Base-by-base conservation (phyloP, 306 rosid species). In the Vicia villosa region DNA sequence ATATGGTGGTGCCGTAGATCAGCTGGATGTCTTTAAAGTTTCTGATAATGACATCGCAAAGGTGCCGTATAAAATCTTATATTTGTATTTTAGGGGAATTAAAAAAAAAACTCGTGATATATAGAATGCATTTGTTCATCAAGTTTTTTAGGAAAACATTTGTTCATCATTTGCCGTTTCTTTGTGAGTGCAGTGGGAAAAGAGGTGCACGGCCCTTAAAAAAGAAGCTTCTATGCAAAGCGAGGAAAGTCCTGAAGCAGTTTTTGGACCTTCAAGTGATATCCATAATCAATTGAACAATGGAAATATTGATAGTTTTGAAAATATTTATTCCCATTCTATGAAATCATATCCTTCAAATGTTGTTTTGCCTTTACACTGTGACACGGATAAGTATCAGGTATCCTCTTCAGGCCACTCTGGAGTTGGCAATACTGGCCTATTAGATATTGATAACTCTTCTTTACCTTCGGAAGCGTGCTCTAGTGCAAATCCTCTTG, bases 291-390 rank as follows among this genome's bases (percentile, higher is more conserved):
- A 83, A 80, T 66, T 66, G 77, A 78, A 83, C 81, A 81, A 66
- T 79, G 96, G 85, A 88, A 86, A 81, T 85, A 61, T 72, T 74
- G 87, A 83, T 94, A 90, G 60, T 85, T 85, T 76, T 77, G 83
- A 77, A 78, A 83, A 81, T 88, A 74, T 66, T 82, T 80, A 73
- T 87, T 69, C 74, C 72, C 75, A 73, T 74, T 85, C 84, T 77
- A 68, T 84, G 77, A 82, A 82, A 69, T 84, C 87, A 36, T 78
- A 78, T 78, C 57, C 85, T 76, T 85, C 96, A 73, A 85, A 83
- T 84, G 77, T 65, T 85, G 92, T 91, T 86, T 81, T 94, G 81
- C 99, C 99, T 94, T 90, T 94, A 87, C 99, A 77, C 70, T 61
- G 65, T 74, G 65, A 83, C 89, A 88, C 99, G 30, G 86, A 88